Evolutionary conservation across 192 early-diverging fungal genomes (phyloP), one percentile per base, ranked within the genome.

Genomic region (Thoreauomyces humboldtii): DNA sequence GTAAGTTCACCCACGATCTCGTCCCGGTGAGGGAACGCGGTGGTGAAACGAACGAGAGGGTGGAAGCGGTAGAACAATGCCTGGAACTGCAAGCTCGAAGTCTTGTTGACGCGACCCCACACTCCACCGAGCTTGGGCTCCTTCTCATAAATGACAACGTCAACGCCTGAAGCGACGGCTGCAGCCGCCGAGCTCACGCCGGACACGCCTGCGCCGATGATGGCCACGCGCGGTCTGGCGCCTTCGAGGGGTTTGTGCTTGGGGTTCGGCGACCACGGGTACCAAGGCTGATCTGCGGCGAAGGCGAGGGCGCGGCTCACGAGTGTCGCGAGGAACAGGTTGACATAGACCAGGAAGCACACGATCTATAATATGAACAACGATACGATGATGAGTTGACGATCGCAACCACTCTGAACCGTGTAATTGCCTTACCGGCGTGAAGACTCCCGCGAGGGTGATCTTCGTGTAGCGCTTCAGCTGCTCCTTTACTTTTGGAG

Each of bases 21-120:
- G 19, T 56, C 64, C 27, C 52, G 50, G n/a, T 55, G 33, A 4
- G 64, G 64, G 41, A 57, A 65, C 5, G 33, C 31, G 22, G 22
- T 43, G 5, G 17, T 28, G 53, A 65, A 65, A 4, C 64, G 27
- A 25, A 65, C 64, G 11, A 31, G 17, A n/a, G 64, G 64, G 54
- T 65, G 51, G 53, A 65, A 65, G 25, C 64, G 64, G 53, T 65
- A 65, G 42, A 56, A 65, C 7, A 65, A 27, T 9, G 64, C 33
- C 0, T 54, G 64, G 37, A 65, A 65, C 24, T 65, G 64, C 28
- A 65, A 19, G 7, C 36, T 57, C 36, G 64, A 65, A 4, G 64
- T 65, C 53, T 65, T 53, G 51, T 65, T 65, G 11, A 65, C 64
- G 27, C 64, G n/a, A 2, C 53, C 43, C 64, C 64, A 65, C 6